These are phyloP conservation scores for Striga hermonthica DNA, from an alignment of 305 asterid genomes.

Conservation along the genomic window DNA sequence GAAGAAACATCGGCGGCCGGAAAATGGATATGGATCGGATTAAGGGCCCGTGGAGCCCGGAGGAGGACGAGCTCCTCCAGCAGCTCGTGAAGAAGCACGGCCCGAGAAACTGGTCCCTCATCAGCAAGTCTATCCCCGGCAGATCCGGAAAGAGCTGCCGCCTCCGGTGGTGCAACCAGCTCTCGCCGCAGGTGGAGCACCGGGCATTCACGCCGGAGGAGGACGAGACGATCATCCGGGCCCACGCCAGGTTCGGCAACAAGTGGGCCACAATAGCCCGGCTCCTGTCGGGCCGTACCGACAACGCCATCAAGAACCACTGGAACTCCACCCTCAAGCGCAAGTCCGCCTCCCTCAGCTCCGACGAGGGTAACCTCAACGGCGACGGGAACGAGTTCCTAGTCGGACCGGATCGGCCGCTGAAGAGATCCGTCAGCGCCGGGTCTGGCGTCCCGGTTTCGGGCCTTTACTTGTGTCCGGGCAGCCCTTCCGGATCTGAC, in stretches of 20 bases:
- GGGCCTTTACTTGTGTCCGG: slow-evolving; percentile 32
- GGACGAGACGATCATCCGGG: slow-evolving; percentile 38
- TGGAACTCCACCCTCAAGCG: slow-evolving; percentile 66
- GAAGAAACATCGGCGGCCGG: neutral
- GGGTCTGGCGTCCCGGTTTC: slow-evolving; percentile 26
- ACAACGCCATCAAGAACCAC: slow-evolving; percentile 49
- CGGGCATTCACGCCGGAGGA: slow-evolving; percentile 43
- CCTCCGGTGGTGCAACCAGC: slow-evolving; percentile 52
- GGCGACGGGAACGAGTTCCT: neutral
- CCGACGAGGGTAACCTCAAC: neutral
- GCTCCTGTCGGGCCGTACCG: slow-evolving; percentile 42
- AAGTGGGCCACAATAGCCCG: slow-evolving; percentile 51
- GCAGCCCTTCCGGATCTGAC: slow-evolving; percentile 37
- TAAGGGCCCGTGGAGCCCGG: slow-evolving; percentile 50
- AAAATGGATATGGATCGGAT: slow-evolving; percentile 25
- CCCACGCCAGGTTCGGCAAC: slow-evolving; percentile 42
- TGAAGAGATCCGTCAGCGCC: slow-evolving; percentile 36
- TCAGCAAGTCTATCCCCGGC: slow-evolving; percentile 42
- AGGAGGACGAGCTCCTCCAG: slow-evolving; percentile 41
- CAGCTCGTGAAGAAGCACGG: slow-evolving; percentile 38
- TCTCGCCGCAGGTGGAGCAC: slow-evolving; percentile 48
- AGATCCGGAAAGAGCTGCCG: slow-evolving; percentile 46
- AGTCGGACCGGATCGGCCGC: slow-evolving; percentile 5
- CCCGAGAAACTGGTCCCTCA: slow-evolving; percentile 42
- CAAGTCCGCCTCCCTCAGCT: slow-evolving; percentile 33